Base-by-base conservation (phyloP, 352 stramenopile species). In the Aphanomyces euteiches region DNA sequence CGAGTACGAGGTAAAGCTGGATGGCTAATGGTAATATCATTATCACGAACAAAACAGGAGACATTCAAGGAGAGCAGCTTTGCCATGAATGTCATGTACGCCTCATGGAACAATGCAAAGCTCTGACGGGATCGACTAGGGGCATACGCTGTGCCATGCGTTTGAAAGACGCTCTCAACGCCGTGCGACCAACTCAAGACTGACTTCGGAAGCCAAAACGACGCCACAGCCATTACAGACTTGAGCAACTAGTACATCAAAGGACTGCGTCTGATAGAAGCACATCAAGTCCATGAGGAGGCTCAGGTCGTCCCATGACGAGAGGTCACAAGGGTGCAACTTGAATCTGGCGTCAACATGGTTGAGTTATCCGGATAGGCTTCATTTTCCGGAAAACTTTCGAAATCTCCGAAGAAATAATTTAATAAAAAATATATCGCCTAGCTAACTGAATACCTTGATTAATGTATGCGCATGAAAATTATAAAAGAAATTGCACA, bases 31-130 rank as follows among this genome's bases (percentile, higher is more conserved):
- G 28, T 28, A 28, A 28, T 28, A 28, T 28, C 28, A 28, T 28
- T 28, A 28, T 28, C 28, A 12, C 54, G 13, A 7, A 37, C 19
- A 19, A 61, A 61, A 3, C 19, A 17, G 5, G 37, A 39, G 36
- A 34, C 61, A 3, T 70, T 70, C 61, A 21, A 56, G n/a, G 36
- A 47, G 17, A 50, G 43, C 38, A 50, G 61, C 21, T 70, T 70
- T 47, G 47, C 61, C 39, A 53, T 70, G 12, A 70, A 41, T 50
- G 38, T n/a, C 36, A 10, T 50, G 37, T 47, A 53, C 37, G 39
- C 12, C 39, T 38, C 37, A 47, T 37, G 13, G 17, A n/a, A 34
- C 7, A 53, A 66, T 10, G 15, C 15, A 12, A 15, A 38, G 28
- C 13, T 17, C 40, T 13, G 21, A n/a, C 34, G 19, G 36, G 7